phyloP scores from a whole-genome alignment of 148 eudicot genomes.

The Chenopodium album region DNA sequence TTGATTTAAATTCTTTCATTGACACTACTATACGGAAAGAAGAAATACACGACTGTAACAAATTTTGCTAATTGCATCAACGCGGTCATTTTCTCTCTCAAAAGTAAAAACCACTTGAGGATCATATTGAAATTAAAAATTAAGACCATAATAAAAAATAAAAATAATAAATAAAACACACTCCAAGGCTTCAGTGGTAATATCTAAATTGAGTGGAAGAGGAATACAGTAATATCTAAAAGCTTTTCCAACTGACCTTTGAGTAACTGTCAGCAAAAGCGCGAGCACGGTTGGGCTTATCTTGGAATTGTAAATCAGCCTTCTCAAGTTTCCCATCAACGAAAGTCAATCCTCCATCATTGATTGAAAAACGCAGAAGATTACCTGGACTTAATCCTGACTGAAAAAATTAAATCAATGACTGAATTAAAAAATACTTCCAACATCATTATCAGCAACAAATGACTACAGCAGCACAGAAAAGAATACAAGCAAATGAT shows the following conservation, averaged over 20 bases:
- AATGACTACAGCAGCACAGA: not conserved
- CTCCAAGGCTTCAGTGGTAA: no score
- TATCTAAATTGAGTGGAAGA: not conserved
- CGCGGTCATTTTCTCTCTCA: no score
- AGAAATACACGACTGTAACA: not conserved
- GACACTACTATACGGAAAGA: not conserved
- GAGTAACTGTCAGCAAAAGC: slow-evolving; percentile 97
- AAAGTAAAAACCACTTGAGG: no score
- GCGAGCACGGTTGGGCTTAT: slow-evolving; percentile 78
- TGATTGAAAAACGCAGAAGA: slow-evolving; percentile 68
- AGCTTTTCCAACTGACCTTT: slow-evolving; percentile 52
- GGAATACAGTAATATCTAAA: not conserved
- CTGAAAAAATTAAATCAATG: slow-evolving; percentile 36
- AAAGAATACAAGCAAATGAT: not conserved
- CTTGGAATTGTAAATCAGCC: slow-evolving; percentile 69
- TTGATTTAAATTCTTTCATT: not conserved
- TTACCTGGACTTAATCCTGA: slow-evolving; percentile 49
- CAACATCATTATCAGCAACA: not conserved
- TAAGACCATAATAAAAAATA: no score
- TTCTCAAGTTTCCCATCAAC: slow-evolving; percentile 76
- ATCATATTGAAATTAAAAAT: no score
- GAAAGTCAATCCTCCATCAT: slow-evolving; percentile 72
- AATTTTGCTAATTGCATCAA: not conserved
- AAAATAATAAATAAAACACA: no score
- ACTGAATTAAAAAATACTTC: not conserved